These are phyloP conservation scores for Lactifluus piperatus DNA, from an alignment of 768 basidiomycete species.

Conservation along the genomic window DNA sequence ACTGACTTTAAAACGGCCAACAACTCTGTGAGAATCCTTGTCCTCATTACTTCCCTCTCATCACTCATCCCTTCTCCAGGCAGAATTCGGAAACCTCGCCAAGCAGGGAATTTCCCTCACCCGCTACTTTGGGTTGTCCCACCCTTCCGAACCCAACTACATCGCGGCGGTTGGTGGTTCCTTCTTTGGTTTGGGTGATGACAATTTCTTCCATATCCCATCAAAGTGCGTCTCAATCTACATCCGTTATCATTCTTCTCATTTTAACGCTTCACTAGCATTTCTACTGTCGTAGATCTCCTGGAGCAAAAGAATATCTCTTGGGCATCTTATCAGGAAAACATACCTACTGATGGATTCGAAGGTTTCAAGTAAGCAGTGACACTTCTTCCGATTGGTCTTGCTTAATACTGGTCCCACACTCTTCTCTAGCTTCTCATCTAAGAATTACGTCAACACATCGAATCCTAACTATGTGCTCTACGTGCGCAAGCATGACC, in stretches of 20 bases:
- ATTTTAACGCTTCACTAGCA: constrained; percentile 1
- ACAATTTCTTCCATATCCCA: constrained; percentile 29
- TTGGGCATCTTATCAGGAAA: constrained; percentile 57
- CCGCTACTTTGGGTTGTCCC: constrained; percentile 42
- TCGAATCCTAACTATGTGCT: constrained; percentile 34
- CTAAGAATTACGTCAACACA: constrained; percentile 32
- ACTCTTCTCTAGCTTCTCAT: constrained; percentile 25
- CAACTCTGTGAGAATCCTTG: constrained; percentile 3
- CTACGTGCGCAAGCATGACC: constrained; percentile 52
- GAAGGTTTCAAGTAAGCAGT: constrained; percentile 18
- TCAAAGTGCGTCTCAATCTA: constrained; percentile 17
- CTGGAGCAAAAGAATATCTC: constrained; percentile 47
- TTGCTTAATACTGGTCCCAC: neutral
- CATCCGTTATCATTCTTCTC: neutral
- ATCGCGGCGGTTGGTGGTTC: constrained; percentile 42
- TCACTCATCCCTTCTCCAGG: constrained; percentile 20
- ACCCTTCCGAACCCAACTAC: constrained; percentile 59
- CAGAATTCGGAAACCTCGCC: constrained; percentile 32
- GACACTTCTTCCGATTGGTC: neutral
- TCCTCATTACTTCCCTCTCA: neutral
- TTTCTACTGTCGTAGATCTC: constrained; percentile 52
- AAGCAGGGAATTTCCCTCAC: constrained; percentile 38
- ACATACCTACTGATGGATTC: constrained; percentile 44
- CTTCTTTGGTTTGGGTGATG: constrained; percentile 42
- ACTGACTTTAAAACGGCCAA: constrained; percentile 38